Evolutionary conservation across 2,329 filamentous ascomycete species (phyloP), one percentile per base, ranked within the genome.

Genomic region (Pseudodiploospora longispora): DNA sequence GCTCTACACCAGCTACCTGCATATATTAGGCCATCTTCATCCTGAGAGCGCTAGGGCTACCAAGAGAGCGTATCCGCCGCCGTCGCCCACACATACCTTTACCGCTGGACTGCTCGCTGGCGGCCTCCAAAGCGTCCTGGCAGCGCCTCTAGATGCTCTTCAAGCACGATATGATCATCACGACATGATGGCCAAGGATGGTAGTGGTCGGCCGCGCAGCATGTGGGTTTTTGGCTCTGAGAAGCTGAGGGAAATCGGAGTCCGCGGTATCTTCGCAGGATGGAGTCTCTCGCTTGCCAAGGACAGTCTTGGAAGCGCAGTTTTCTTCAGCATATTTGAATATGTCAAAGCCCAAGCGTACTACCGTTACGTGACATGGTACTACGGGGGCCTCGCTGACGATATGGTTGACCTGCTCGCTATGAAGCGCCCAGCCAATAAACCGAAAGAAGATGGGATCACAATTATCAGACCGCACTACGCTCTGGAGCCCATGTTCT

Each of bases 241-340:
- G 46, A 71, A 70, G 63, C 71, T 87, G 31, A 71, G 72, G n/a
- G 82, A 85, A 44, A 88, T 90, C 47, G 85, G 85, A 0, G 56
- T 78, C 4, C 75, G 82, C 6, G 85, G 85, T 27, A 76, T 88
- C 30, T 88, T 87, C 55, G 83, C 84, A 1, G 85, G 85, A 35
- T 89, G 80, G 76, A 71, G 76, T 0, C 62, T 90, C 2, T 82
- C 78, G 0, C 74, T 88, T 35, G 55, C 80, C 36, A 87, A 87
- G 54, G 84, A 88, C 55, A 78, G 79, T 29, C 61, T 85, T 5
- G 84, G 84, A 9, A 79, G 76, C 42, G 84, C 80, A 32, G 63
- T 85, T 12, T 87, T 87, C 71, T 90, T 90, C 62, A 78, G 76
- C 53, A 78, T 76, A 0, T 89, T 90, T 50, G 85, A 90, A 63